Evolutionary conservation across 495 filamentous ascomycete genomes (phyloP).

Genomic region (Amorphotheca resinae): DNA sequence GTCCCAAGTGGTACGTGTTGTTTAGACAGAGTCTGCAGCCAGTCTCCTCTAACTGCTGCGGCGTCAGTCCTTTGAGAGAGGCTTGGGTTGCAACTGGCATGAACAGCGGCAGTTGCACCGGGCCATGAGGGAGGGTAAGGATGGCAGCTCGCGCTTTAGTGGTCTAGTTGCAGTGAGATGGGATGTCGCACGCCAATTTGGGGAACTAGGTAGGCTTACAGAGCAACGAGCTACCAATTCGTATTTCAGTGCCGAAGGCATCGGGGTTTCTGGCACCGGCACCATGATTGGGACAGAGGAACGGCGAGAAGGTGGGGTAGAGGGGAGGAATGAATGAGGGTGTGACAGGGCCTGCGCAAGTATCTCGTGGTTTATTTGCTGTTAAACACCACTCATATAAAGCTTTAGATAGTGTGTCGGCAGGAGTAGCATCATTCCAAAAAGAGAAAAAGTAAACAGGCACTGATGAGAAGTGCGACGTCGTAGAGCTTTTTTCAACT

Average conservation of each 20-base stretch:
- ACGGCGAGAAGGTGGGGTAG: neutral
- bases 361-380: too few relatives aligned
- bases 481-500: too few relatives aligned
- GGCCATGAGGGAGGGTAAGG: constrained; percentile 81
- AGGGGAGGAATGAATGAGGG: too few relatives aligned
- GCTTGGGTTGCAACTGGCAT: constrained; percentile 99
- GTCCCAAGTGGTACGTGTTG: constrained; percentile 92
- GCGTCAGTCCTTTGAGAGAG: constrained; percentile 86
- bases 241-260: constrained; percentile 69
- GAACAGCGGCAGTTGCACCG: constrained; percentile 81
- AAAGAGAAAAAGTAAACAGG: too few relatives aligned
- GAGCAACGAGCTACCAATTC: constrained; percentile 75
- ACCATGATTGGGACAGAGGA: neutral
- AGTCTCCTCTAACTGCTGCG: constrained; percentile 77
- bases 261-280: constrained; percentile 22
- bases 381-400: too few relatives aligned
- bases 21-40: constrained; percentile 88
- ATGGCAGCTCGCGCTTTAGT: constrained; percentile 91
- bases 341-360: too few relatives aligned
- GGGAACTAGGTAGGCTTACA: constrained; percentile 33
- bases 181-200: constrained; percentile 7
- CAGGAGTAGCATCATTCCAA: too few relatives aligned
- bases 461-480: too few relatives aligned
- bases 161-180: constrained; percentile 41
- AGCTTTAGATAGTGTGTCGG: too few relatives aligned